Evolutionary conservation across 2,329 filamentous ascomycete genomes (phyloP).

Genomic region (Cylindrodendrum hubeiense): DNA sequence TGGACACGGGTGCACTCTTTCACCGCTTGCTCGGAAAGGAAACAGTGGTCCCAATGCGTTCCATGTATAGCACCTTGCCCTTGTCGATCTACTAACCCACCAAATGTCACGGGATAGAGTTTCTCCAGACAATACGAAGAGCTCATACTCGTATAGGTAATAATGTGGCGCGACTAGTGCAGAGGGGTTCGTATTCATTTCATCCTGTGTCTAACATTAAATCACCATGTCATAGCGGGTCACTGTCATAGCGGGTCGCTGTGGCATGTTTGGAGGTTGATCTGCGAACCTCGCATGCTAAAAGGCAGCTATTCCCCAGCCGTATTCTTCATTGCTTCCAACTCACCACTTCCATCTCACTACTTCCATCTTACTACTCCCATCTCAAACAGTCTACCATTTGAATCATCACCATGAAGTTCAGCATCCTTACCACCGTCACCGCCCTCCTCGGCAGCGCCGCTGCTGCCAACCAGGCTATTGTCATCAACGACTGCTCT

Average conservation of each 20-base stretch:
- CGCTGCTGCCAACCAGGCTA: constrained; percentile 50
- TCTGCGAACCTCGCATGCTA: constrained; percentile 12
- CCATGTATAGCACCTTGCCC: neutral
- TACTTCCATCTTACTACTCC: constrained; percentile 7
- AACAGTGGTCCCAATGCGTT: neutral
- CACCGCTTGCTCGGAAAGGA: neutral
- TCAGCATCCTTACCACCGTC: constrained; percentile 38
- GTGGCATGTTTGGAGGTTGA: constrained; percentile 5
- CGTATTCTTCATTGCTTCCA: neutral
- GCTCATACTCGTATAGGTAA: constrained; percentile 17
- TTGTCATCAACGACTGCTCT: constrained; percentile 52
- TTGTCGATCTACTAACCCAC: constrained; percentile 5
- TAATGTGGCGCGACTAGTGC: constrained; percentile 22
- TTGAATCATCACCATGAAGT: constrained; percentile 45
- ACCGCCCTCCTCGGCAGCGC: constrained; percentile 49
- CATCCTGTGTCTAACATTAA: neutral
- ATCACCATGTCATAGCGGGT: too few species aligned
- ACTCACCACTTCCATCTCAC: neutral
- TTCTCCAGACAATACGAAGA: constrained; percentile 17
- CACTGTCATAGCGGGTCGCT: constrained; percentile 3
- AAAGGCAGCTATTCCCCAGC: constrained; percentile 18
- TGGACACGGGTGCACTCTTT: neutral
- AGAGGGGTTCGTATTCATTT: constrained; percentile 15
- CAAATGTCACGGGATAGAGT: constrained; percentile 8
- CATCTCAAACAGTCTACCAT: constrained; percentile 6